phyloP scores from a whole-genome alignment of 2,329 filamentous ascomycete species.

The Verticillium dahliae region DNA sequence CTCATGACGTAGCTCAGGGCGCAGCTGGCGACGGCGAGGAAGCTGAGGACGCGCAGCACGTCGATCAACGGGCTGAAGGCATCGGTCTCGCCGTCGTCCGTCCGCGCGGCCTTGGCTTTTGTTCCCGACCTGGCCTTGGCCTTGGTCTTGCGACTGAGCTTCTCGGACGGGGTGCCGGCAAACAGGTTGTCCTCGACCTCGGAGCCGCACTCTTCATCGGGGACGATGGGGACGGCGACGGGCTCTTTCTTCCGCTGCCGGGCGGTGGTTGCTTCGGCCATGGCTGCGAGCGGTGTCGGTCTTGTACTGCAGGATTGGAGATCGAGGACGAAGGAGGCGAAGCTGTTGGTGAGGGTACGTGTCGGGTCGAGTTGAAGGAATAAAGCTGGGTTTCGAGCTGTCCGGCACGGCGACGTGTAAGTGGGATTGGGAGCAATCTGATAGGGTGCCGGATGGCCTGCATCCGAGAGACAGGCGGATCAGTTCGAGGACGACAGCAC shows the following conservation, averaged over 20 bases:
- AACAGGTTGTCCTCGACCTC: slow-evolving; percentile 23
- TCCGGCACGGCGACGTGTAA: not conserved
- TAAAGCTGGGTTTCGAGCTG: not conserved
- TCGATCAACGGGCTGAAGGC: slow-evolving; percentile 54
- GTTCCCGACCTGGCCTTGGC: slow-evolving; percentile 16
- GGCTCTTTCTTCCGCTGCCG: slow-evolving; percentile 36
- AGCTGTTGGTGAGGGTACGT: not conserved
- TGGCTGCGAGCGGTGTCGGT: slow-evolving; percentile 8
- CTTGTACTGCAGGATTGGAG: not conserved
- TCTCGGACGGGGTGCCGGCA: slow-evolving; percentile 14
- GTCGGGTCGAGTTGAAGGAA: not conserved
- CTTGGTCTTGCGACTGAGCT: slow-evolving; percentile 14
- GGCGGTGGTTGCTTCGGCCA: slow-evolving; percentile 29
- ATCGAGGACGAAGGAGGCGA: not conserved
- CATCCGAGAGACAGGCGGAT: not conserved
- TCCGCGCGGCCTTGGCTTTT: slow-evolving; percentile 18
- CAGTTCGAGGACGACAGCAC: not conserved
- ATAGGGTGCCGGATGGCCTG: not conserved
- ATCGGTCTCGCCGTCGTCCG: slow-evolving; percentile 49
- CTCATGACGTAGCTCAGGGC: slow-evolving; percentile 73
- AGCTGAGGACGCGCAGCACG: slow-evolving; percentile 61
- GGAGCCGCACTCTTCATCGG: not conserved
- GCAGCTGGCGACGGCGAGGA: slow-evolving; percentile 58
- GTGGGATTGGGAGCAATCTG: not conserved
- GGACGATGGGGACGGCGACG: slow-evolving; percentile 3